Conservation (phyloP, 768 basidiomycete species). For the Mrakia gelida region DNA sequence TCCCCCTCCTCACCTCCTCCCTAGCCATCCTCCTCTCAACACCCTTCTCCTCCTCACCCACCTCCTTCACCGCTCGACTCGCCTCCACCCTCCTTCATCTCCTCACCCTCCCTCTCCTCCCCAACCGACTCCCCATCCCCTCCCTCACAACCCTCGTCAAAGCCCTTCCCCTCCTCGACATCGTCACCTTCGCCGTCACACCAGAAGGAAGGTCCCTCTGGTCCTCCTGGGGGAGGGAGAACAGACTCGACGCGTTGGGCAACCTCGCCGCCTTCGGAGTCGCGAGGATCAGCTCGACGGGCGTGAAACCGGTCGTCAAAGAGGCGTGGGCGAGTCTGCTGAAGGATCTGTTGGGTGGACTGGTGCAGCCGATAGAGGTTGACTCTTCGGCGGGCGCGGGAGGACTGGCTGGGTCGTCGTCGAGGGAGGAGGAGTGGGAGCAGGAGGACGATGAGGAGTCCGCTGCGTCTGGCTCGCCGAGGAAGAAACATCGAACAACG, state of each 20-base stretch:
- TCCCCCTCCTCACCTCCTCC: slow-evolving; percentile 50
- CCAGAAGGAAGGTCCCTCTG: background rate
- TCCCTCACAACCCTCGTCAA: slow-evolving; percentile 63
- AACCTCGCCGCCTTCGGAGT: slow-evolving; percentile 57
- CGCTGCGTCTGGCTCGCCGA: background rate
- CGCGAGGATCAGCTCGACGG: slow-evolving; percentile 53
- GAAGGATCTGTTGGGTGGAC: slow-evolving; percentile 55
- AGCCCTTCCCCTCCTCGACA: slow-evolving; percentile 54
- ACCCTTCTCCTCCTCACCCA: slow-evolving; percentile 38
- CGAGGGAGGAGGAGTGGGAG: background rate
- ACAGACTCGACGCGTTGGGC: slow-evolving; percentile 37
- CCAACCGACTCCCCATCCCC: slow-evolving; percentile 58
- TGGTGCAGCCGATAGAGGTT: slow-evolving; percentile 47
- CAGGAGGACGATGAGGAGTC: background rate
- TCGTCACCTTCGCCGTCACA: slow-evolving; percentile 39
- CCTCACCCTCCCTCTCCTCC: slow-evolving; percentile 70
- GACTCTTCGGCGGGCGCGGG: slow-evolving; percentile 30
- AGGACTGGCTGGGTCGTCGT: background rate
- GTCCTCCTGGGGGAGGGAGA: background rate
- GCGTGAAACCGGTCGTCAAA: background rate
- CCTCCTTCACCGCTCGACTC: slow-evolving; percentile 41
- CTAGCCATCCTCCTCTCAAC: slow-evolving; percentile 47
- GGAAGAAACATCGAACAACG: slow-evolving; percentile 31
- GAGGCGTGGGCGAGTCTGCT: slow-evolving; percentile 45
- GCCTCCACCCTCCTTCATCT: slow-evolving; percentile 53